Evolutionary conservation across 2,329 filamentous ascomycete species (phyloP).

Genomic region (Fonsecaea monophora): DNA sequence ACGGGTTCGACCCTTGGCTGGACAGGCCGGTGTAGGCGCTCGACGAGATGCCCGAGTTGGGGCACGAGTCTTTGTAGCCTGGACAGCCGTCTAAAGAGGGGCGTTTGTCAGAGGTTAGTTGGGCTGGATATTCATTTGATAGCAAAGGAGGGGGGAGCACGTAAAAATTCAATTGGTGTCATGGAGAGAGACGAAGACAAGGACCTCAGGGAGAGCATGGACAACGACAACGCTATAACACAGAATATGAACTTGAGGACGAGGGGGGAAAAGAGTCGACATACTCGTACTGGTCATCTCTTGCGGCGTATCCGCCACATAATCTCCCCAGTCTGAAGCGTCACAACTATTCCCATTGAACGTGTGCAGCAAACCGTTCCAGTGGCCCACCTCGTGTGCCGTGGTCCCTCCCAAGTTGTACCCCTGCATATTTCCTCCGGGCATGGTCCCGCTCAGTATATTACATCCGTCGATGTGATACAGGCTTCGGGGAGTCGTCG

Average conservation of each 20-base stretch:
- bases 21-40: conserved; percentile 21
- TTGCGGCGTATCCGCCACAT: conserved; percentile 54
- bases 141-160: background rate
- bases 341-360: conserved; percentile 52
- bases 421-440: conserved; percentile 56
- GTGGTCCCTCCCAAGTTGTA: conserved; percentile 58
- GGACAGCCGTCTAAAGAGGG: conserved; percentile 58
- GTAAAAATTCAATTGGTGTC: background rate
- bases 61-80: conserved; percentile 58
- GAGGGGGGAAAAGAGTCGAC: background rate
- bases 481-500: conserved; percentile 44
- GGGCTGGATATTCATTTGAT: background rate
- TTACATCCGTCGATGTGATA: conserved; percentile 65
- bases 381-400: conserved; percentile 56
- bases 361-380: conserved; percentile 55
- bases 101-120: background rate
- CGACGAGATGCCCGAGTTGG: conserved; percentile 38
- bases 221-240: background rate
- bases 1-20: conserved; percentile 26
- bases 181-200: background rate
- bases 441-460: conserved; percentile 64
- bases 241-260: background rate
- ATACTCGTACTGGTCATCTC: conserved; percentile 60
- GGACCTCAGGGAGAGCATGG: no score
- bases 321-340: conserved; percentile 48